A percentile compares a stretch with the other conserved stretches of the same genome.
Conservation (phyloP, 2,329 filamentous ascomycete genomes). For the Apiospora koreana region DNA sequence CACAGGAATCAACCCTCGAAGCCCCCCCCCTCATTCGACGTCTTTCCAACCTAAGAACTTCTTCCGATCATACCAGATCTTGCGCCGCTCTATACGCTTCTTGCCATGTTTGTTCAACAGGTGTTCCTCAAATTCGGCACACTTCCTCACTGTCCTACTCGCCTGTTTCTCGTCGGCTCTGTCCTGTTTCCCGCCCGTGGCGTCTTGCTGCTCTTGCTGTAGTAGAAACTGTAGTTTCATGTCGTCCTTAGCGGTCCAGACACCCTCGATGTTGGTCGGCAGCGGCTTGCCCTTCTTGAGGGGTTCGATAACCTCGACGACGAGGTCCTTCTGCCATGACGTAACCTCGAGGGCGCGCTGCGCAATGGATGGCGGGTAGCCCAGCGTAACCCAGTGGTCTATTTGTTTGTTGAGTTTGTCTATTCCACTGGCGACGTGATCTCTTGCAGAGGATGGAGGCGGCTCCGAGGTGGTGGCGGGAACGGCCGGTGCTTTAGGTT, state of each 20-base stretch:
- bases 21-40: not conserved
- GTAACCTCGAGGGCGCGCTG: not conserved
- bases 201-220: not conserved
- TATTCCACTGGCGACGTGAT: not conserved
- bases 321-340: not conserved
- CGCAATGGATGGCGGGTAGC: not conserved
- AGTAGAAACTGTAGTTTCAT: not conserved
- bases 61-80: not conserved
- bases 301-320: not conserved
- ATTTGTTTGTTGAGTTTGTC: not conserved
- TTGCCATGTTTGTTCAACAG: not conserved
- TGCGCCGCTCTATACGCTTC: not conserved
- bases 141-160: not conserved
- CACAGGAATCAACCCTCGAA: too few relatives aligned
- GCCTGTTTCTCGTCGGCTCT: not conserved
- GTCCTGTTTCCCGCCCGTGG: not conserved
- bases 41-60: not conserved
- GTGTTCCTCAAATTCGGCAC: not conserved
- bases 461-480: not conserved
- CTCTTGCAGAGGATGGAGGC: not conserved
- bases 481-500: not conserved
- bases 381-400: not conserved
- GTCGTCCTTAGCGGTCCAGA: slow-evolving; percentile 10
- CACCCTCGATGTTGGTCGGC: not conserved
- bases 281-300: not conserved